Evolutionary conservation across 441 rosid species (phyloP).

Genomic region (Arabidopsis hybrid): DNA sequence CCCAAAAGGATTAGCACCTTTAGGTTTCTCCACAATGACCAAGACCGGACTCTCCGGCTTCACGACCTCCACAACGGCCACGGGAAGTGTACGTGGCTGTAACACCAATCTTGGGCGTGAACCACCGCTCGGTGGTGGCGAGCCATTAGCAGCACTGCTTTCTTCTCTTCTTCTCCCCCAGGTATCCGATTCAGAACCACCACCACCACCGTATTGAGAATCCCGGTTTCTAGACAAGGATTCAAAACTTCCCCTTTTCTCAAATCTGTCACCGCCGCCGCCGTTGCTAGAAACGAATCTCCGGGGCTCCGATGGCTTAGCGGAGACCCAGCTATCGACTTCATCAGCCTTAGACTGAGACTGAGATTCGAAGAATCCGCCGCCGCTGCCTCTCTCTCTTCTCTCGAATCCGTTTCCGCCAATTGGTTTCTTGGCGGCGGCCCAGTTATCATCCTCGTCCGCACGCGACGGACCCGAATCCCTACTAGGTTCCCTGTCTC

Average conservation of each 20-base stretch:
- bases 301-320: conserved; percentile 51
- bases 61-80: conserved; percentile 43
- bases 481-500: conserved; percentile 53
- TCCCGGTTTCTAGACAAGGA: conserved; percentile 66
- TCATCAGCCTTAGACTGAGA: conserved; percentile 83
- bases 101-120: conserved; percentile 72
- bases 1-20: conserved; percentile 70
- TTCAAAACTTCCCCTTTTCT: conserved; percentile 62
- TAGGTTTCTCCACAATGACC: conserved; percentile 52
- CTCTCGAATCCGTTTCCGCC: conserved; percentile 53
- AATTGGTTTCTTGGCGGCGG: conserved; percentile 61
- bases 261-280: conserved; percentile 40
- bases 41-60: conserved; percentile 36
- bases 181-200: conserved; percentile 57
- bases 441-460: conserved; percentile 93
- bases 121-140: conserved; percentile 5
- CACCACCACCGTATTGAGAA: conserved; percentile 37
- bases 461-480: conserved; percentile 75
- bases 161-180: conserved; percentile 90
- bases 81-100: conserved; percentile 74
- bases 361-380: conserved; percentile 72
- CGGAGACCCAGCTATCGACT: conserved; percentile 75
- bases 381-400: conserved; percentile 53
- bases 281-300: conserved; percentile 40
- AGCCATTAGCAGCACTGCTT: conserved; percentile 30